Percentiles rank a stretch among this genome's conserved stretches.
Conservation (phyloP, 805 yeast genomes). For the Candida palmyrensis region DNA sequence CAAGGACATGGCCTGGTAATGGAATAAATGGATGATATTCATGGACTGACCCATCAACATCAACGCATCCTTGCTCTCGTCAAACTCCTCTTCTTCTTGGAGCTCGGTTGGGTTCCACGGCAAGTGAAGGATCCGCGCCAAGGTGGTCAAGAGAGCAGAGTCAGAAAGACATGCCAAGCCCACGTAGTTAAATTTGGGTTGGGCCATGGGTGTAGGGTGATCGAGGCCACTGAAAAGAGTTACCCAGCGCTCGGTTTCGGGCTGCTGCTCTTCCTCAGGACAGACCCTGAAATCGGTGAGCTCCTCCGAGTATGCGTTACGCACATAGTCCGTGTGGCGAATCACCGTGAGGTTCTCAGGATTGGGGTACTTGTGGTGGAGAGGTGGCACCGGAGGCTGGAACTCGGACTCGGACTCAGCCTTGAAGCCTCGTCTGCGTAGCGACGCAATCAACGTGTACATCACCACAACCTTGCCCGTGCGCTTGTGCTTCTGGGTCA, state of each 20-base stretch:
- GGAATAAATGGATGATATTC: conserved; percentile 31
- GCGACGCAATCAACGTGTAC: conserved; percentile 47
- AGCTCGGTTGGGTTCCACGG: conserved; percentile 39
- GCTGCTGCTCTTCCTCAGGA: conserved; percentile 27
- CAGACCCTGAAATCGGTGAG: conserved; percentile 24
- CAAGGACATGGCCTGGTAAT: conserved; percentile 41
- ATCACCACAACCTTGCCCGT: conserved; percentile 34
- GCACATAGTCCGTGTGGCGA: conserved; percentile 32
- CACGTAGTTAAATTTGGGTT: conserved; percentile 25
- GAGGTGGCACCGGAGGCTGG: conserved; percentile 12
- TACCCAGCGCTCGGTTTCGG: conserved; percentile 35
- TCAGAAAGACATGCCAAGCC: conserved; percentile 36
- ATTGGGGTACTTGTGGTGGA: conserved; percentile 20
- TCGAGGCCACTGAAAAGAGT: conserved; percentile 35
- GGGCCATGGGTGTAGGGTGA: conserved; percentile 16
- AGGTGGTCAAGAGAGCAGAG: conserved; percentile 34
- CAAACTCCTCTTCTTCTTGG: conserved; percentile 24
- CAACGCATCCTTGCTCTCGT: conserved; percentile 26
- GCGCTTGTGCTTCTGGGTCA: conserved; percentile 36
- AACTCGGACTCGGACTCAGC: conserved; percentile 5
- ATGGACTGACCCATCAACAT: conserved; percentile 22
- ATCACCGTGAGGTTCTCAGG: conserved; percentile 20
- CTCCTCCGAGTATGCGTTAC: conserved; percentile 35
- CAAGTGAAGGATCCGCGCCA: conserved; percentile 36
- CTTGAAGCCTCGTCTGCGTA: conserved; percentile 17